A percentile compares a stretch with the other conserved stretches of the same genome.
Evolutionary conservation across 1,284 basidiomycete genomes (phyloP).

Genomic region (Puccinia hordei): DNA sequence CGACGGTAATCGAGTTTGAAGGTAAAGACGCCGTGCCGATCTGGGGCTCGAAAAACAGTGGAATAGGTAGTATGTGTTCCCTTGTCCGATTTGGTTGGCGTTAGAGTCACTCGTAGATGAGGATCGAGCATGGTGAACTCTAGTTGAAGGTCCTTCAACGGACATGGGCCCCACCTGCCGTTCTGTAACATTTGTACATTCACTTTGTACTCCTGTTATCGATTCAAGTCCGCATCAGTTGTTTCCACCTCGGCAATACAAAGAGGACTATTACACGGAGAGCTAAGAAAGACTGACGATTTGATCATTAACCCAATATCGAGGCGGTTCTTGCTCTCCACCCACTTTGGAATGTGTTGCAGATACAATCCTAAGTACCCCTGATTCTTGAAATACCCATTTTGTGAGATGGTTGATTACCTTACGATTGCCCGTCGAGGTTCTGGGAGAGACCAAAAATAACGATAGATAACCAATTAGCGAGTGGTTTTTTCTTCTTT

Average conservation of each 20-base stretch:
- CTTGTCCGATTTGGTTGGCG: conserved; percentile 63
- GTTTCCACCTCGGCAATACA: background rate
- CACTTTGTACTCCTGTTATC: conserved; percentile 70
- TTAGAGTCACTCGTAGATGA: conserved; percentile 75
- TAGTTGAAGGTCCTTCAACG: conserved; percentile 77
- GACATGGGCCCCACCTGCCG: conserved; percentile 71
- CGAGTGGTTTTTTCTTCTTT: background rate
- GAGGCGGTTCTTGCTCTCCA: conserved; percentile 64
- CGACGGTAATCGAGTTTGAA: conserved; percentile 86
- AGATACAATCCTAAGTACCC: conserved; percentile 75
- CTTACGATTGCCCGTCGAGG: conserved; percentile 67
- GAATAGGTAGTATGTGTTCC: conserved; percentile 63
- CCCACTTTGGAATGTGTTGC: conserved; percentile 71
- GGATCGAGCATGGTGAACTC: conserved; percentile 99
- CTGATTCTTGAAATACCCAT: conserved; percentile 89
- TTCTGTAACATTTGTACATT: conserved; percentile 71
- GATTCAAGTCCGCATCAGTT: background rate
- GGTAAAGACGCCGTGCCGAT: conserved; percentile 97
- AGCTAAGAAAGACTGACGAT: conserved; percentile 65
- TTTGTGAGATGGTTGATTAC: conserved; percentile 74
- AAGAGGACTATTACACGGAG: background rate
- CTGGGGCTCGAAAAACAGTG: conserved; percentile 80
- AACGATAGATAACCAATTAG: background rate
- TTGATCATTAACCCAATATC: conserved; percentile 84
- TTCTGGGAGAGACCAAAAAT: background rate